Conservation (phyloP, 768 basidiomycete genomes). For the Exidia glandulosa region DNA sequence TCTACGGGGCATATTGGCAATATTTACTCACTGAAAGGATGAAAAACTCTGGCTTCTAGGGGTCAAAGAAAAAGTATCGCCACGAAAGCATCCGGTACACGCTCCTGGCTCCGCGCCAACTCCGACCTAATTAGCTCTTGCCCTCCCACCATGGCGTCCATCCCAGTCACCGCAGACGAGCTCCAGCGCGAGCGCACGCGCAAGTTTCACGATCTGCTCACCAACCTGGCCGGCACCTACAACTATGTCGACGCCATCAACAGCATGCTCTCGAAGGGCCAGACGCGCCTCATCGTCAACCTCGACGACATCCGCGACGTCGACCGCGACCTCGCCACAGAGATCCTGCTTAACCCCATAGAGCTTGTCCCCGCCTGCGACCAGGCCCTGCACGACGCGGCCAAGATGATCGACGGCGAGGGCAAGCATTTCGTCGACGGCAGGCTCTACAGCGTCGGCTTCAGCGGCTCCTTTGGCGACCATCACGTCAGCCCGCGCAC, state of each 20-base stretch:
- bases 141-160: no score
- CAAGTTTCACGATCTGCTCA: conserved; percentile 75
- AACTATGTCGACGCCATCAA: conserved; percentile 36
- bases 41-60: no score
- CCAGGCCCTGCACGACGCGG: conserved; percentile 62
- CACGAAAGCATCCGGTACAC: no score
- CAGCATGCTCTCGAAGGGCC: conserved; percentile 70
- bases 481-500: conserved; percentile 95
- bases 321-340: conserved; percentile 77
- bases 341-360: conserved; percentile 78
- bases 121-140: no score
- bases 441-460: conserved; percentile 78
- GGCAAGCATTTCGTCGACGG: conserved; percentile 74
- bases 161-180: conserved; percentile 26
- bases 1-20: no score
- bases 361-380: conserved; percentile 87
- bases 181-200: conserved; percentile 66
- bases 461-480: conserved; percentile 95
- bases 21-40: no score
- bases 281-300: conserved; percentile 87
- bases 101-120: no score
- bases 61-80: no score
- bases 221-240: conserved; percentile 71
- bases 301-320: conserved; percentile 93
- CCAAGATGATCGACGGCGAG: conserved; percentile 55